phyloP scores from a whole-genome alignment of 345 rosid genomes.

The Raphanus raphanistrum region DNA sequence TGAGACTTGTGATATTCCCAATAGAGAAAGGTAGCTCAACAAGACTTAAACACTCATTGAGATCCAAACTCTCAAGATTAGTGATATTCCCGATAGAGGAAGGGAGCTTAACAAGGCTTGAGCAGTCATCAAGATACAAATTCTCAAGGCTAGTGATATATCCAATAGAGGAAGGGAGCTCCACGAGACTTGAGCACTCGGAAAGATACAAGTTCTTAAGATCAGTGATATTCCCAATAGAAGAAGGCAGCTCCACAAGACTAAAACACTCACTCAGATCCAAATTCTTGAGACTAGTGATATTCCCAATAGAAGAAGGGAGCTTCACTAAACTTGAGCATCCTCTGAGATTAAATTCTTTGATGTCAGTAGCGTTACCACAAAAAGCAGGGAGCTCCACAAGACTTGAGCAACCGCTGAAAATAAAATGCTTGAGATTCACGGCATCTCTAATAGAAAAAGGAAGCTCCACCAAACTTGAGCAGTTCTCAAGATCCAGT shows the following conservation, averaged over 20 bases:
- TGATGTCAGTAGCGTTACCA: not conserved
- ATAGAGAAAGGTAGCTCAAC: not conserved
- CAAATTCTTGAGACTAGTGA: not conserved
- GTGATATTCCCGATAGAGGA: not conserved
- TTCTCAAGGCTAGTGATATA: not conserved
- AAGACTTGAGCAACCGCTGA: not conserved
- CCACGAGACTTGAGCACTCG: not conserved
- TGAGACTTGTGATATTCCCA: not conserved
- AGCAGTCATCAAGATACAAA: not conserved
- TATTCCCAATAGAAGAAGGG: not conserved
- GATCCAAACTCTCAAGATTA: not conserved
- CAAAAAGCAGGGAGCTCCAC: conserved; percentile 1
- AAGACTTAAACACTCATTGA: not conserved
- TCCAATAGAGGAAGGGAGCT: not conserved
- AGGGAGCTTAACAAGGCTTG: not conserved
- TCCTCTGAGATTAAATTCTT: not conserved
- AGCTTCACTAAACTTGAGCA: not conserved
- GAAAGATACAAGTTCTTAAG: not conserved
- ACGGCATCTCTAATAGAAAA: not conserved
- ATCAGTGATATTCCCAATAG: not conserved
- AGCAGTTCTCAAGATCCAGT: not conserved
- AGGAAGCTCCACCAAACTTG: not conserved
- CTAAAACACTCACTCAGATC: not conserved
- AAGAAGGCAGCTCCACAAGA: not conserved
- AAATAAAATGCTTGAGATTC: not conserved